phyloP scores from a whole-genome alignment of 2,329 filamentous ascomycete species.

The Fusarium aywerte region DNA sequence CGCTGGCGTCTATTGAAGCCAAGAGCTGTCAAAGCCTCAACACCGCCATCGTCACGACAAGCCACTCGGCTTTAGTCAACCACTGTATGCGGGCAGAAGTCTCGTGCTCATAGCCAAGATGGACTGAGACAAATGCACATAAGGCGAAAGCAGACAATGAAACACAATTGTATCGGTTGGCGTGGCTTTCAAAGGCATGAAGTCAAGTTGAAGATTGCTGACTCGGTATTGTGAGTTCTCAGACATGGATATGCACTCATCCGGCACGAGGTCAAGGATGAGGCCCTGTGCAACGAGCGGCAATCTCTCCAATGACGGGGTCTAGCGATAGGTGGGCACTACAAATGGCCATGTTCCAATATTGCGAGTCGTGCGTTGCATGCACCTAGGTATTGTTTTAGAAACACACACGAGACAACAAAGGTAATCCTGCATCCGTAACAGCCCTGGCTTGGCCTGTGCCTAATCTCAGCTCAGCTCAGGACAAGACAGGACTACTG shows the following conservation, averaged over 20 bases:
- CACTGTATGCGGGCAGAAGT: conserved; percentile 12
- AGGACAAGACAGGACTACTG: conserved; percentile 4
- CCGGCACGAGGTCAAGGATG: not conserved
- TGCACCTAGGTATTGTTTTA: conserved; percentile 13
- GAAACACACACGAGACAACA: conserved; percentile 28
- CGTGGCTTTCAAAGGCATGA: not conserved
- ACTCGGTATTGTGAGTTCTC: conserved; percentile 7
- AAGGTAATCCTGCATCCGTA: not conserved
- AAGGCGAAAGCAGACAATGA: conserved; percentile 13
- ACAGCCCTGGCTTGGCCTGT: not conserved
- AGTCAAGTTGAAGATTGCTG: not conserved
- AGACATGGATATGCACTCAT: conserved; percentile 23
- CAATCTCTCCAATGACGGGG: conserved; percentile 27
- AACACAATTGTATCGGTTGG: not conserved
- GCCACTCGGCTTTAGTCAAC: conserved; percentile 27
- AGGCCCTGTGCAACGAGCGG: conserved; percentile 1
- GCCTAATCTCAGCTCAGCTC: conserved; percentile 6
- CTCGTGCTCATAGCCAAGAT: conserved; percentile 11
- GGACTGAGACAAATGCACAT: conserved; percentile 12
- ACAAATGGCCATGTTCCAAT: conserved; percentile 21
- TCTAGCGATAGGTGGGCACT: not conserved
- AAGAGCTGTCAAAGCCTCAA: conserved; percentile 51
- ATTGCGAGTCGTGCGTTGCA: conserved; percentile 24
- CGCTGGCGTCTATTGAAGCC: conserved; percentile 8
- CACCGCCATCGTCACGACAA: conserved; percentile 34